Conservation (phyloP, 495 filamentous ascomycete genomes). For the Penicillium antarcticum region DNA sequence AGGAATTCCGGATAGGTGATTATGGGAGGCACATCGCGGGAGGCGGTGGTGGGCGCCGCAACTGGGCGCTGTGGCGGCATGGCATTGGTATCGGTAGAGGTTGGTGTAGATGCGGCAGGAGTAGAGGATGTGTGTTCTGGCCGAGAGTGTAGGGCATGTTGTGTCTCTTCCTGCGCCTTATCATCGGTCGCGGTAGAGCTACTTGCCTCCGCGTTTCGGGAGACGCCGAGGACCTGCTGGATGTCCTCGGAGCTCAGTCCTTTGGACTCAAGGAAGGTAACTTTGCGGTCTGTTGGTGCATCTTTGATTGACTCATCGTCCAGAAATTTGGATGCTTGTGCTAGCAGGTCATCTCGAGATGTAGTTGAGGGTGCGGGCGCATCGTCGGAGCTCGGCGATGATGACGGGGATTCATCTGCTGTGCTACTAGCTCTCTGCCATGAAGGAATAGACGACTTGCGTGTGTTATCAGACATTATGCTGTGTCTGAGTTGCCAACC, state of each 20-base stretch:
- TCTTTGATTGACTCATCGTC: slow-evolving; percentile 70
- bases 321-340: slow-evolving; percentile 77
- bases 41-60: slow-evolving; percentile 15
- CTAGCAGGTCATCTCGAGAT: slow-evolving; percentile 49
- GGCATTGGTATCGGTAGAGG: slow-evolving; percentile 2
- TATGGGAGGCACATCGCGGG: slow-evolving; percentile 71
- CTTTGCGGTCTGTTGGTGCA: slow-evolving; percentile 68
- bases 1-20: slow-evolving; percentile 98
- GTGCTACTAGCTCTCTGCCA: slow-evolving; percentile 40
- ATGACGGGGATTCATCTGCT: slow-evolving; percentile 17
- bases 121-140: slow-evolving; percentile 15
- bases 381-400: slow-evolving; percentile 34
- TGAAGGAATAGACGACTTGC: slow-evolving; percentile 40
- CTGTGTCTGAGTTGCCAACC: background rate
- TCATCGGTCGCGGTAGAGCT: slow-evolving; percentile 19
- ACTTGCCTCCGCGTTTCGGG: slow-evolving; percentile 34
- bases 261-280: slow-evolving; percentile 76
- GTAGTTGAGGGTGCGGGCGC: slow-evolving; percentile 23
- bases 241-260: slow-evolving; percentile 68
- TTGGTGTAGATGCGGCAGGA: slow-evolving; percentile 5
- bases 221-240: slow-evolving; percentile 56
- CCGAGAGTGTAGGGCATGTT: slow-evolving; percentile 13
- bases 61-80: slow-evolving; percentile 16
- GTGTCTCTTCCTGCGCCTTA: slow-evolving; percentile 9
- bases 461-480: slow-evolving; percentile 38